Evolutionary conservation across 2,329 filamentous ascomycete genomes (phyloP), one percentile per base, ranked within the genome.

Genomic region (Rugonectria rugulosa): DNA sequence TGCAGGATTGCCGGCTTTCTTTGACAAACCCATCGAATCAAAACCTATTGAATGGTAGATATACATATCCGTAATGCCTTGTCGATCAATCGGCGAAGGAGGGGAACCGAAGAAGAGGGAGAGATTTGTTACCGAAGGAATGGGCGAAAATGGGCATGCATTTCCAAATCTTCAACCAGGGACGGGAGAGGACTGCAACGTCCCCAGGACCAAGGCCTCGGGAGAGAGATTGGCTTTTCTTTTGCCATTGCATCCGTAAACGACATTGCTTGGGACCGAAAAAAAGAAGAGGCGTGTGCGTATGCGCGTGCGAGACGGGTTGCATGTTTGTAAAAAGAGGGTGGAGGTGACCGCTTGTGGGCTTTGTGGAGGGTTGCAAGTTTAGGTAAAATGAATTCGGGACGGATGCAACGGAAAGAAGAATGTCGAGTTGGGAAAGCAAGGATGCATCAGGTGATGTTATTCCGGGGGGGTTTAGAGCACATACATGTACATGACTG

Each of bases 131-230:
- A n/a, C n/a, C n/a, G n/a, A n/a, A n/a, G n/a, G n/a, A n/a, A n/a
- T n/a, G n/a, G n/a, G n/a, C n/a, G n/a, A n/a, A n/a, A n/a, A n/a
- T n/a, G n/a, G n/a, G n/a, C n/a, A n/a, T n/a, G n/a, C n/a, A n/a
- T n/a, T n/a, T n/a, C n/a, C n/a, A n/a, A n/a, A n/a, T n/a, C n/a
- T n/a, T n/a, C n/a, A n/a, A 40, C 36, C 36, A 36, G 27, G 24
- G 31, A 21, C 36, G 43, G 49, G 41, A 42, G 38, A 38, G 31
- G 29, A 26, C 37, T 17, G 45, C 40, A 15, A 24, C 38, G 40
- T 32, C 26, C 34, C 53, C 53, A 56, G 34, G 38, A 40, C 53
- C 53, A 38, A 56, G 41, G 53, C 34, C 34, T 50, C 37, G 40
- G 46, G n/a, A 45, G 36, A 37, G 23, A 27, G 15, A 42, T 36